Conservation (phyloP, 306 rosid genomes). For the Malus sylvestris region DNA sequence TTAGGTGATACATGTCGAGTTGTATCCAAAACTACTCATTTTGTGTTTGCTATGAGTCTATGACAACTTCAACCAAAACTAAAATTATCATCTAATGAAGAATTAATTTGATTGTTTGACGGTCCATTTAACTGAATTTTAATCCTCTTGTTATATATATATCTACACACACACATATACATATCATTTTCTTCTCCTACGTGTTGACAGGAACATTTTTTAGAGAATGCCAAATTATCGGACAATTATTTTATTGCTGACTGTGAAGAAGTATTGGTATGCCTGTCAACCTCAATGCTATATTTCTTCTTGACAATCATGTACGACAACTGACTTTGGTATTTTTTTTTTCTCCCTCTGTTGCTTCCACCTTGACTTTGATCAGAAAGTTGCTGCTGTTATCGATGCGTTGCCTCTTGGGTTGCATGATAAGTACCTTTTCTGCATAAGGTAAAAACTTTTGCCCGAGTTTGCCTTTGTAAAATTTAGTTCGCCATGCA, state of each 20-base stretch:
- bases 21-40: neutral
- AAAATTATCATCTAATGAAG: neutral
- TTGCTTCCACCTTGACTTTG: constrained; percentile 21
- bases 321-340: constrained; percentile 5
- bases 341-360: constrained; percentile 10
- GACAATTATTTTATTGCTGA: constrained; percentile 71
- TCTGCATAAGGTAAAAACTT: constrained; percentile 62
- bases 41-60: neutral
- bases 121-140: neutral
- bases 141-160: neutral
- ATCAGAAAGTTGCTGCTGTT: constrained; percentile 76
- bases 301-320: constrained; percentile 11
- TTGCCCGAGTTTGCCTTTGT: too few relatives aligned
- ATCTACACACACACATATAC: neutral
- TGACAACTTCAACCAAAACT: neutral
- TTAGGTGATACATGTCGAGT: neutral
- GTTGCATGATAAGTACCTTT: constrained; percentile 77
- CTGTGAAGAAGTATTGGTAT: constrained; percentile 73
- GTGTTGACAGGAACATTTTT: constrained; percentile 76
- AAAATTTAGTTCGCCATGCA: constrained; percentile 2
- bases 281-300: constrained; percentile 13
- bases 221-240: constrained; percentile 78
- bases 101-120: neutral
- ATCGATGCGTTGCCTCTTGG: constrained; percentile 71
- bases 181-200: neutral